A percentile compares a stretch with the other conserved stretches of the same genome.
These are phyloP conservation scores for Clonostachys byssicola DNA, from an alignment of 2,329 filamentous ascomycete genomes.

Conservation along the genomic window DNA sequence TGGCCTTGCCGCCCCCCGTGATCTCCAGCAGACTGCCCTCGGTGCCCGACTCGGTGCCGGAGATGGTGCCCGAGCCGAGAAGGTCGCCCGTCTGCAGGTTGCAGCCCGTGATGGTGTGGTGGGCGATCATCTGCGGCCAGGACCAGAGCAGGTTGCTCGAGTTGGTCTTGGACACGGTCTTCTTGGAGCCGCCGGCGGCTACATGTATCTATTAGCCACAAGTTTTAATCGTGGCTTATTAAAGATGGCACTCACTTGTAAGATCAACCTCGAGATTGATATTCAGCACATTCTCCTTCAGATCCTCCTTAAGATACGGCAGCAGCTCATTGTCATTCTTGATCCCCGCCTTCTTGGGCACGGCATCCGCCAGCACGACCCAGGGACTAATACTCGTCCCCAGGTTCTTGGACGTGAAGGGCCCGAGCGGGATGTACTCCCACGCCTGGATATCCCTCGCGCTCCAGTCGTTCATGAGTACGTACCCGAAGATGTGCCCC, in stretches of 20 bases:
- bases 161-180: conserved; percentile 24
- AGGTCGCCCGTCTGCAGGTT: conserved; percentile 71
- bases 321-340: conserved; percentile 26
- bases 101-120: conserved; percentile 76
- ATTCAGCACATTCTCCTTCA: conserved; percentile 24
- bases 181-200: conserved; percentile 23
- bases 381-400: conserved; percentile 52
- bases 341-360: conserved; percentile 8
- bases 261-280: conserved; percentile 32
- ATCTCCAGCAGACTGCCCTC: conserved; percentile 71
- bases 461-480: conserved; percentile 56
- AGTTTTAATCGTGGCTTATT: no score
- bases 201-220: no score
- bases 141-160: conserved; percentile 62
- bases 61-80: conserved; percentile 74
- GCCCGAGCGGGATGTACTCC: conserved; percentile 53
- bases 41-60: conserved; percentile 57
- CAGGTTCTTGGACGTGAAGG: conserved; percentile 54
- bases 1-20: conserved; percentile 62
- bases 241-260: conserved; percentile 32
- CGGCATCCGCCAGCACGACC: conserved; percentile 31
- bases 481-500: conserved; percentile 36
- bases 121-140: conserved; percentile 79
- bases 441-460: conserved; percentile 51
- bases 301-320: conserved; percentile 51